Evolutionary conservation across 1,139 yeast genomes (phyloP).

Genomic region (Yamadazyma sp.): DNA sequence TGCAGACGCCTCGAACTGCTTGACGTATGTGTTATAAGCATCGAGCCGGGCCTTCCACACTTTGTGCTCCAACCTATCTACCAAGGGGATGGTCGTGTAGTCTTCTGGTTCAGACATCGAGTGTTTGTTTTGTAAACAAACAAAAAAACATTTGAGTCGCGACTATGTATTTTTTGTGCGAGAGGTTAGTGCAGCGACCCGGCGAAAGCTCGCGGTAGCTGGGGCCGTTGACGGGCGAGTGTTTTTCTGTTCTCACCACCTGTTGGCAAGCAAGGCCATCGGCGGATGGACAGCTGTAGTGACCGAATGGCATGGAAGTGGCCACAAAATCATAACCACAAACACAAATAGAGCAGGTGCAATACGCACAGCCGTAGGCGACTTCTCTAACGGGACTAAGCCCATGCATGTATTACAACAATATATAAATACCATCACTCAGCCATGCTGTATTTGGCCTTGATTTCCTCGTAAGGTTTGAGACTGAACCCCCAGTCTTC

Average conservation of each 20-base stretch:
- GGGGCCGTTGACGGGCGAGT: too few species aligned
- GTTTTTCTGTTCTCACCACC: too few species aligned
- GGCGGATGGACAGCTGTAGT: too few species aligned
- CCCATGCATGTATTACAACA: not conserved
- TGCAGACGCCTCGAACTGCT: conserved; percentile 53
- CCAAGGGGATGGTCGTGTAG: conserved; percentile 50
- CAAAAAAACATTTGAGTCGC: not conserved
- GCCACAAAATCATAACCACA: too few species aligned
- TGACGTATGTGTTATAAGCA: conserved; percentile 72
- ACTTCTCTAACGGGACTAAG: not conserved
- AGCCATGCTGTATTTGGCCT: conserved; percentile 40
- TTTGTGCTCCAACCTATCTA: conserved; percentile 66
- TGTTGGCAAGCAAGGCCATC: too few species aligned
- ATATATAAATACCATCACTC: not conserved
- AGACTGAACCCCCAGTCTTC: conserved; percentile 47
- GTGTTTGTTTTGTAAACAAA: conserved; percentile 2
- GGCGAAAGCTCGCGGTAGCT: not conserved
- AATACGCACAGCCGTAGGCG: not conserved
- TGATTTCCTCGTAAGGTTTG: conserved; percentile 47
- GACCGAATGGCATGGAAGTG: too few species aligned
- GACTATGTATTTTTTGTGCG: not conserved
- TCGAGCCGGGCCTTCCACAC: conserved; percentile 89
- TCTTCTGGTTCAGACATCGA: conserved; percentile 8
- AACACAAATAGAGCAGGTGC: not conserved
- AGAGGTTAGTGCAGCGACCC: not conserved